Evolutionary conservation across 73 alveolate species (phyloP), one percentile per base, ranked within the genome.

Genomic region (Stentor roeselii): DNA sequence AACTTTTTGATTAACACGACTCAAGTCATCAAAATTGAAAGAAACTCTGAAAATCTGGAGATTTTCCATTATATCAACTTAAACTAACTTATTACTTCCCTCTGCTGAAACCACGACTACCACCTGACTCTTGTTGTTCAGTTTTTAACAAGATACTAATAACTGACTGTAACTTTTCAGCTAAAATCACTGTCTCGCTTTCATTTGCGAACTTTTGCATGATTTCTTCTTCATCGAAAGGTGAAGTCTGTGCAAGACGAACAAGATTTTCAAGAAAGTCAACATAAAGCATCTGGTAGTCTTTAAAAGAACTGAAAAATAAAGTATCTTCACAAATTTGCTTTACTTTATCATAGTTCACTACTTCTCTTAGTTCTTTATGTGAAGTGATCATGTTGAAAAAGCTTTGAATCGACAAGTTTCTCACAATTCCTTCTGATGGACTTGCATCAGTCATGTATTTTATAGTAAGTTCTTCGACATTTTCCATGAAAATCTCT

Each of bases 191-290:
- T 0, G 74, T 76, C 30, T 76, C 84, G 6, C 82, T 78, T 27
- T 76, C 36, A 39, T 76, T 41, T 39, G 60, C 76, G 1, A 76
- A 39, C 11, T 31, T 67, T 76, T 76, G 60, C 74, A 27, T n/a
- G 67, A 76, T 76, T 39, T 76, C 84, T 76, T 76, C 84, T 39
- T 76, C 84, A 41, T 76, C 34, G 39, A 76, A 76, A 76, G 84
- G 84, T 27, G 39, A 78, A 76, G 74, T 34, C 2, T 76, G 75
- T 15, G 84, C 84, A n/a, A 76, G 84, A 1, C 84, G 14, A 27
- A 76, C 84, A n/a, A 76, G 37, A 2, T 32, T 39, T 38, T 76
- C 84, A 34, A 76, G 67, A 76, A 76, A 76, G 39, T 76, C 84
- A 34, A 38, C 60, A 40, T 21, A 76, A 6, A 76, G 39, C 76